phyloP scores from a whole-genome alignment of 768 basidiomycete species.

The Lactifluus rugatus region DNA sequence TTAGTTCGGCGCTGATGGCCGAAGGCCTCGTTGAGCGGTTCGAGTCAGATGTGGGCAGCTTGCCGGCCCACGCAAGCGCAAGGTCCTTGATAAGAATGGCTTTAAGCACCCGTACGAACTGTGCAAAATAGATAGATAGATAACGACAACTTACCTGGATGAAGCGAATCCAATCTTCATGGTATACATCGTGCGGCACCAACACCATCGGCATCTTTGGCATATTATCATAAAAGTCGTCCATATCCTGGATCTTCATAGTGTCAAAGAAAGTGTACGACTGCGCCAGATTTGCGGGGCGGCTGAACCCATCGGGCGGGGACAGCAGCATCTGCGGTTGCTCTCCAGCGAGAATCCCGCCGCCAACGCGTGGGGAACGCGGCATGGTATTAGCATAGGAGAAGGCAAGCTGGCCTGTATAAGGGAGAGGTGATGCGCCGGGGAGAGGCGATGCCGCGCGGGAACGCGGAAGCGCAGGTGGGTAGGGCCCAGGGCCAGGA shows the following conservation, averaged over 20 bases:
- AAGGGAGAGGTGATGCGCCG: constrained; percentile 6
- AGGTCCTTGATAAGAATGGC: constrained; percentile 43
- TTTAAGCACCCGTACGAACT: background rate
- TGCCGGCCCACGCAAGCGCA: constrained; percentile 66
- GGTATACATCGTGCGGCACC: constrained; percentile 64
- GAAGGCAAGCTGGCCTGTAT: constrained; percentile 15
- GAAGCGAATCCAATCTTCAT: constrained; percentile 72
- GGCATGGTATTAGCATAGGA: constrained; percentile 3
- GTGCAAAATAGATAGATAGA: too few relatives aligned
- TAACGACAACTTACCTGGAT: constrained; percentile 46
- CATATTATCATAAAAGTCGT: constrained; percentile 53
- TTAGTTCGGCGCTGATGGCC: constrained; percentile 53
- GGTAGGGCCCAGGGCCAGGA: constrained; percentile 13
- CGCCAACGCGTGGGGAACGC: constrained; percentile 14
- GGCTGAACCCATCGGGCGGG: constrained; percentile 64
- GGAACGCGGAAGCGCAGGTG: constrained; percentile 16
- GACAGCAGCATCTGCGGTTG: constrained; percentile 25
- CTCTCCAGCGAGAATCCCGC: constrained; percentile 3
- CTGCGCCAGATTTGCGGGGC: constrained; percentile 57
- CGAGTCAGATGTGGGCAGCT: constrained; percentile 47
- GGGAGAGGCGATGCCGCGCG: constrained; percentile 15
- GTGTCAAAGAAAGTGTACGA: constrained; percentile 60
- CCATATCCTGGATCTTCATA: constrained; percentile 70
- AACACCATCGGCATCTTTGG: constrained; percentile 68
- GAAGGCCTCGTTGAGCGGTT: constrained; percentile 49